A percentile compares a stretch with the other conserved stretches of the same genome.
Conservation (phyloP, 1,284 basidiomycete species). For the Kwoniella shivajii region DNA sequence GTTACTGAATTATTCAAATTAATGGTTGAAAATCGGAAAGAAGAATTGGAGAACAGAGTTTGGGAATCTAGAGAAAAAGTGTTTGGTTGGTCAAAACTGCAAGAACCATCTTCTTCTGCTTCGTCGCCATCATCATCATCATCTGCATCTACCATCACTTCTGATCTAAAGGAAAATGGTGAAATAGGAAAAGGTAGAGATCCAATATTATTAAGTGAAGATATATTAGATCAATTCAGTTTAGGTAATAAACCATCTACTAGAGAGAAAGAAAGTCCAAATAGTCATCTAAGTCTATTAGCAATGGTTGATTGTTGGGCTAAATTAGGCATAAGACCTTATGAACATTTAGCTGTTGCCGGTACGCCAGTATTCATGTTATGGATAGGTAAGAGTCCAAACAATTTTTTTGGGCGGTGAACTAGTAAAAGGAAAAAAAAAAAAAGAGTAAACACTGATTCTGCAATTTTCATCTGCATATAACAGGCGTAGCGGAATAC, state of each 20-base stretch:
- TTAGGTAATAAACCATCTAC: slow-evolving; percentile 61
- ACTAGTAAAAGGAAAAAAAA: neutral
- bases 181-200: slow-evolving; percentile 20
- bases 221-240: slow-evolving; percentile 85
- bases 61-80: slow-evolving; percentile 76
- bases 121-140: neutral
- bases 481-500: slow-evolving; percentile 81
- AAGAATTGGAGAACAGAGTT: slow-evolving; percentile 69
- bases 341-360: slow-evolving; percentile 87
- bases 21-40: slow-evolving; percentile 80
- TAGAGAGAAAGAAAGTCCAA: slow-evolving; percentile 49
- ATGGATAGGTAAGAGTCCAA: slow-evolving; percentile 75
- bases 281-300: slow-evolving; percentile 93
- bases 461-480: neutral
- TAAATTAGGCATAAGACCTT: slow-evolving; percentile 81
- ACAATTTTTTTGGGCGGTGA: too few relatives aligned
- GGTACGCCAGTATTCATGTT: slow-evolving; percentile 95
- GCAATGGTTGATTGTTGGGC: slow-evolving; percentile 99
- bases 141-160: neutral
- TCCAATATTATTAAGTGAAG: slow-evolving; percentile 83
- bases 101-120: slow-evolving; percentile 26
- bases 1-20: slow-evolving; percentile 91
- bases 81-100: slow-evolving; percentile 62
- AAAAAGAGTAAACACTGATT: neutral
- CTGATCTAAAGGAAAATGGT: neutral